Conservation (phyloP, 1,284 basidiomycete species). For the Fomitopsis palustris region DNA sequence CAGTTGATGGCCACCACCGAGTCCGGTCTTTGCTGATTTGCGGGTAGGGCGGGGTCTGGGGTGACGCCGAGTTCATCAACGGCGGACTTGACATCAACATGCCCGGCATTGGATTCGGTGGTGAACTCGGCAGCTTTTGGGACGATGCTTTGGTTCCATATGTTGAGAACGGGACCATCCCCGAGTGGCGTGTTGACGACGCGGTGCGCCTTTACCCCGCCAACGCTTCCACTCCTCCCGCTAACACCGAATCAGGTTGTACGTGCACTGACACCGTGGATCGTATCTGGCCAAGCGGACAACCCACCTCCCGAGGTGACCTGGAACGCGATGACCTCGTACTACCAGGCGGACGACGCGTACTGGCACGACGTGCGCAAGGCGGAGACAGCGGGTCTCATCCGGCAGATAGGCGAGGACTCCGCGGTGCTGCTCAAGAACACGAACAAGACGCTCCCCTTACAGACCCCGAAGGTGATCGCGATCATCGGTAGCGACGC, state of each 20-base stretch:
- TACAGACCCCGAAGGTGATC: constrained; percentile 29
- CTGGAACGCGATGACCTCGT: not conserved
- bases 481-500: constrained; percentile 6
- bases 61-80: constrained; percentile 33
- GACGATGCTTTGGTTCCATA: not conserved
- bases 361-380: constrained; percentile 21
- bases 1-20: not conserved
- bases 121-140: not conserved
- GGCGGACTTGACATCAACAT: constrained; percentile 56
- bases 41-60: constrained; percentile 39
- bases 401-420: constrained; percentile 44
- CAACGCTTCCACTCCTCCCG: not conserved
- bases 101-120: not conserved
- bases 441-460: constrained; percentile 46
- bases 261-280: not conserved
- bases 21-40: not conserved
- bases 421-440: constrained; percentile 67
- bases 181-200: constrained; percentile 43
- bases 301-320: not conserved
- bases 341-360: not conserved
- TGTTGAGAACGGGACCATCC: constrained; percentile 51
- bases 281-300: not conserved
- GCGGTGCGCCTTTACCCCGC: constrained; percentile 12
- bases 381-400: constrained; percentile 31
- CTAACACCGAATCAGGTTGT: not conserved